A percentile compares a stretch with the other conserved stretches of the same genome.
These are phyloP conservation scores for Pythium myriotylum DNA, from an alignment of 352 stramenopile genomes.

Conservation along the genomic window DNA sequence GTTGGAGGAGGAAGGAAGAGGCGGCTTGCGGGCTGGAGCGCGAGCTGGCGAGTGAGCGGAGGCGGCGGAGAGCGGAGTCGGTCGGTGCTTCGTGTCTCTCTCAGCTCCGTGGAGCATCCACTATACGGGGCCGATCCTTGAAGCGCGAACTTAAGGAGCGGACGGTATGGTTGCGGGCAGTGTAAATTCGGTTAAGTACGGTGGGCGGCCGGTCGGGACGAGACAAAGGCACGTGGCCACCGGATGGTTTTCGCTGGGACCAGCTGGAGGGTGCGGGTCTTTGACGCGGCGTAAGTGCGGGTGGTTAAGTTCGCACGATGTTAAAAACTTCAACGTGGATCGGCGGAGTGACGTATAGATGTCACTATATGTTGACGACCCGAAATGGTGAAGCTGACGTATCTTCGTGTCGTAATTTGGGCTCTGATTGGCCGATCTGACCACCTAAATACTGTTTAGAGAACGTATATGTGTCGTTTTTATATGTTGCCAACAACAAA, in stretches of 20 bases:
- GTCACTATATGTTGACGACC: too few relatives aligned
- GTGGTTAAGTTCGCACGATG: not conserved
- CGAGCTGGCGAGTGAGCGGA: slow-evolving; percentile 12
- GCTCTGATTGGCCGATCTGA: too few relatives aligned
- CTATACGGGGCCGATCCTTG: too few relatives aligned
- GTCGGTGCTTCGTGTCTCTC: slow-evolving; percentile 17
- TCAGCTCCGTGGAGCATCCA: not conserved
- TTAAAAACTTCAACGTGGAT: not conserved
- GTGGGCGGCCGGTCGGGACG: not conserved
- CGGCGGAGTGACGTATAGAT: slow-evolving; percentile 12
- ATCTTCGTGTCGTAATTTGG: too few relatives aligned
- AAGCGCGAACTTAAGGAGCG: not conserved
- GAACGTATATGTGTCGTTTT: too few relatives aligned
- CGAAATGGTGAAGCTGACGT: too few relatives aligned
- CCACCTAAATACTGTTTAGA: not conserved
- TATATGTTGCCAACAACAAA: too few relatives aligned
- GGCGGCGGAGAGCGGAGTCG: not conserved
- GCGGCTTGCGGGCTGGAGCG: not conserved
- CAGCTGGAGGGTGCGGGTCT: not conserved
- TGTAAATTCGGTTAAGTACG: slow-evolving; percentile 3
- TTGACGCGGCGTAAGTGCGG: not conserved
- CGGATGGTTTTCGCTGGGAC: not conserved
- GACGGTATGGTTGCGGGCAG: not conserved
- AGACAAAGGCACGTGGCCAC: not conserved
- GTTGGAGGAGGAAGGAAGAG: slow-evolving; percentile 13